Evolutionary conservation across 164 flowering plant genomes (phyloP), one percentile per base, ranked within the genome.

Genomic region (Liquidambar formosana): DNA sequence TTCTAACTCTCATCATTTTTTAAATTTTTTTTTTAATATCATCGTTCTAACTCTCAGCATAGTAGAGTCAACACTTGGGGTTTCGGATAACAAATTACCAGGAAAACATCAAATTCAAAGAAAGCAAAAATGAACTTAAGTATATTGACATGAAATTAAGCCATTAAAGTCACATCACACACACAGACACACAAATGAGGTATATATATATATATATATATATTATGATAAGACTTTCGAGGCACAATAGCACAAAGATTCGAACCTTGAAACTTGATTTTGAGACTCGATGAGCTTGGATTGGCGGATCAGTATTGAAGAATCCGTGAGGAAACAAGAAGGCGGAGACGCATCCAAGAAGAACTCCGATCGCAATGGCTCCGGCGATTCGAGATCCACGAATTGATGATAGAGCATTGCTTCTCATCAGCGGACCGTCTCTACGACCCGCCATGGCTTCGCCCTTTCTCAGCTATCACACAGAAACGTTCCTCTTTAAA

Each of bases 301-400:
- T 27, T 0, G 73, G 63, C 26, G 69, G 72, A 77, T 66, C 57
- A 19, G 81, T 27, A 66, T 33, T 63, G 77, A 89, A 81, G 69
- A 93, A 70, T 8, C 96, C 97, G 51, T 82, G 63, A 10, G 98
- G 97, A 28, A 52, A 91, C 16, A 84, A 53, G 67, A 91, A 83
- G 6, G 97, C 98, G 53, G 81, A 85, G 70, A 86, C 65, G 77
- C 89, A 88, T 27, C 98, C 98, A 8, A 87, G 53, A 8, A 85
- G 64, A 49, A 93, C 71, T 10, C 98, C 97, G 63, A 88, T 78
- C 18, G 73, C 78, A 46, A 93, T 70, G 27, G 97, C 94, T 1
- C 63, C 68, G 4, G 75, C 80, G 49, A 91, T 84, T 72, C 83
- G 78, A 27, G 92, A 84, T 64, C 82, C 80, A 8, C 86, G 84